These are phyloP conservation scores for Phoma herbarum DNA, from an alignment of 2,329 filamentous ascomycete species.

Conservation along the genomic window DNA sequence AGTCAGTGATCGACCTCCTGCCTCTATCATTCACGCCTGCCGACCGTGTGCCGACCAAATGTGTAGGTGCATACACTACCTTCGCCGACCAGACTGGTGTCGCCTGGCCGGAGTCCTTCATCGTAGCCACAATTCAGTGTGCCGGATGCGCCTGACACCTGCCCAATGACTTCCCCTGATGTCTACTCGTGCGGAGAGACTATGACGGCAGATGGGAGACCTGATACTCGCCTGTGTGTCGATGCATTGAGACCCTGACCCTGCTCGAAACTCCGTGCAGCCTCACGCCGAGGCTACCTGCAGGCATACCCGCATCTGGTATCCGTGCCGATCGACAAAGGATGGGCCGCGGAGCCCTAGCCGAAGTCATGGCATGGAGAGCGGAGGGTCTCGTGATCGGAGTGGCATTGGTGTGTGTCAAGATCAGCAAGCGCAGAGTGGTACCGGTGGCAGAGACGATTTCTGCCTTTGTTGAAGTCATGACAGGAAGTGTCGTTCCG, in stretches of 20 bases:
- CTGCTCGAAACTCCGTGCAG: background rate
- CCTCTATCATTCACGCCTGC: background rate
- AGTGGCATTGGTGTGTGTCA: background rate
- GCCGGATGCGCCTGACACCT: background rate
- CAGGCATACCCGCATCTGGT: conserved; percentile 4
- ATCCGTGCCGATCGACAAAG: background rate
- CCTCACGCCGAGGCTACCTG: conserved; percentile 11
- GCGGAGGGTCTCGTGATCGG: background rate
- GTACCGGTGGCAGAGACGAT: background rate
- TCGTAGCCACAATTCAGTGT: background rate
- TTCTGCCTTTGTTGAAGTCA: background rate
- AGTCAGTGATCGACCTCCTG: conserved; percentile 4
- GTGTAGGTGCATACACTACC: background rate
- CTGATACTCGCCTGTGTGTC: conserved; percentile 1
- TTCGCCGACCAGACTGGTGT: background rate
- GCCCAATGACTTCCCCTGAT: background rate
- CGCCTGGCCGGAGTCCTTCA: background rate
- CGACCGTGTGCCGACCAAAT: background rate
- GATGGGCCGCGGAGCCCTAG: background rate
- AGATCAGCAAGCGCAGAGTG: background rate
- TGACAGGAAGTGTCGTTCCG: background rate
- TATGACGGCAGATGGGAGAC: background rate
- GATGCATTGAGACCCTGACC: conserved; percentile 1
- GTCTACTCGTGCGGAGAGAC: background rate
- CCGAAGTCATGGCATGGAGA: background rate